These are phyloP conservation scores for Abrus precatorius DNA, from an alignment of 306 rosid species.

Conservation along the genomic window DNA sequence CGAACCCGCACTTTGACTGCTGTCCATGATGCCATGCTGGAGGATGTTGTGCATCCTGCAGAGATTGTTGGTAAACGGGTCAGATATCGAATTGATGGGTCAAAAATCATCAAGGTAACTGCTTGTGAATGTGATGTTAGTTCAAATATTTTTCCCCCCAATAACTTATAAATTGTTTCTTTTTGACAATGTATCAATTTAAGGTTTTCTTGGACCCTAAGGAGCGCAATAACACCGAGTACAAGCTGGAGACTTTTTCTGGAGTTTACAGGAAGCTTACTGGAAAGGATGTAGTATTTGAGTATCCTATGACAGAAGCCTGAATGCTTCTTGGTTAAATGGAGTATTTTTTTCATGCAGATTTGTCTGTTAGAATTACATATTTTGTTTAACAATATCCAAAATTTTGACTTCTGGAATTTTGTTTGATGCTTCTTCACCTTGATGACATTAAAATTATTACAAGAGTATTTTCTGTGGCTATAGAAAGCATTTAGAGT, in stretches of 20 bases:
- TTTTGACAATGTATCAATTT: not conserved
- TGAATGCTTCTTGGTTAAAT: conserved; percentile 7
- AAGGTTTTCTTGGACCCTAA: conserved; percentile 73
- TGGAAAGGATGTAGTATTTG: conserved; percentile 66
- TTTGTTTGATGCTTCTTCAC: conserved; percentile 25
- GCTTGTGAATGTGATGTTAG: not conserved
- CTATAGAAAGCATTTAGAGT: not conserved
- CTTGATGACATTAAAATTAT: conserved; percentile 1
- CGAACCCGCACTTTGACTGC: conserved; percentile 79
- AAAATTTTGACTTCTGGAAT: conserved; percentile 40
- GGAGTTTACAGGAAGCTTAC: conserved; percentile 75
- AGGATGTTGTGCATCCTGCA: conserved; percentile 79
- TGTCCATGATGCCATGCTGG: conserved; percentile 77
- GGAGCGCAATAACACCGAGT: conserved; percentile 73
- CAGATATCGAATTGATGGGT: conserved; percentile 75
- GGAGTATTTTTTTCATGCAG: conserved; percentile 9
- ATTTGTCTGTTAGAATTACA: not conserved
- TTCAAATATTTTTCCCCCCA: not conserved
- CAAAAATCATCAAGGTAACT: conserved; percentile 72
- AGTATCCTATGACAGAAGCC: conserved; percentile 64
- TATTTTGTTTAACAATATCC: conserved; percentile 1
- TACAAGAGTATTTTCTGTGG: not conserved
- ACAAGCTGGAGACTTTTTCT: conserved; percentile 67
- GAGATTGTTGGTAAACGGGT: conserved; percentile 79
- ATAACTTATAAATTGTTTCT: not conserved